Base-by-base conservation (phyloP, 495 filamentous ascomycete genomes). In the Tuber melanosporum region DNA sequence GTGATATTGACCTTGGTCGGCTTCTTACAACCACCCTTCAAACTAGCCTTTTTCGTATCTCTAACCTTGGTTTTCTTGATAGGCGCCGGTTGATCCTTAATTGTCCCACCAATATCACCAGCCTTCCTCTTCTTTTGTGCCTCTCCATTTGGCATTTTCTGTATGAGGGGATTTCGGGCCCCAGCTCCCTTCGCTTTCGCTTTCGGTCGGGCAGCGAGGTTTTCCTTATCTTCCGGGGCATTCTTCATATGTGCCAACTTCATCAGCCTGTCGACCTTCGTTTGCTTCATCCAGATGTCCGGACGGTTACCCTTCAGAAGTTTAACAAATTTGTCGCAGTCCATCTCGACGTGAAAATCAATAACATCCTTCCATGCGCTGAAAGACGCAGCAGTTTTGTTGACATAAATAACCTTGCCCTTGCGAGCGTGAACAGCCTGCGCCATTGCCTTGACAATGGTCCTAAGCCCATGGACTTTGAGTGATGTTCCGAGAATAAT, bases 331-430 rank as follows among this genome's bases (percentile, higher is more conserved):
- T 85, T 87, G 75, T 92, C 91, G 72, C 91, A 92, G 75, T 92
- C 91, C 89, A 90, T 91, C 44, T 89, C 86, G 3, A 92, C 86
- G 87, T 90, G 91, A 70, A 89, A 90, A 81, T 92, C 91, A 73
- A 92, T 88, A 1, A 91, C 84, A 71, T 91, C 90, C 1, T 89
- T 87, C 91, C 91, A 92, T 2, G 86, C 86, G 77, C 90, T 92
- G 73, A 91, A 89, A 0, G 91, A 85, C 0, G 90, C 90, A 73
- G 90, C 91, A 0, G 90, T 90, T 26, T 89, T 86, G 83, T 92
- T 92, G 73, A 92, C 88, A 82, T 92, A 91, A 32, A 92, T 83
- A 1, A 92, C 91, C 70, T 88, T 91, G 57, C 91, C 89, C 8
- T 87, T 87, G 44, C 86, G 87, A 39, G 87, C 88, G 80, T 92